Base-by-base conservation (phyloP, 2,329 filamentous ascomycete genomes). In the Penicillium palitans region DNA sequence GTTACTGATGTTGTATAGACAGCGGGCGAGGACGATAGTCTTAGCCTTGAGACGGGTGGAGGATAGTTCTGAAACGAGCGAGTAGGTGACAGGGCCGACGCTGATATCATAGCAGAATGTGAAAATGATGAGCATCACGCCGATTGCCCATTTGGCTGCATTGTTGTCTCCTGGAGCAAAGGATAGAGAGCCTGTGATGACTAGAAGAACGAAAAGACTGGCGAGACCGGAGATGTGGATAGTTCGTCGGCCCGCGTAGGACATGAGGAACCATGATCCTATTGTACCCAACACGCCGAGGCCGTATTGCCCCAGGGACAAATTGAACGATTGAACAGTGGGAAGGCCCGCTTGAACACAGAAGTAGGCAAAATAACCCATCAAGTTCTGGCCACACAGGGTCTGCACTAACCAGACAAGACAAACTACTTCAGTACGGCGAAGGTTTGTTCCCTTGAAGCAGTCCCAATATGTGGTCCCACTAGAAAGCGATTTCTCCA, bases 381-480 rank as follows among this genome's bases (percentile, higher is more conserved):
- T 83, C 57, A 87, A 79, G 29, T 84, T 84, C 60, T 84, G 83
- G 12, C 85, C 84, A 52, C 80, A 82, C 1, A 87, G 72, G 6
- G 85, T 84, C 67, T 88, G 85, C 2, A 84, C 84, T 9, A 81
- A 78, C 74, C 86, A 87, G 3, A 84, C 82, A 61, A 85, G 82
- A 57, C 81, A 83, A 15, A 84, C 80, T 62, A 87, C 84, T 70
- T 90, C 90, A 3, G 91, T 95, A 29, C 91, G 84, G 53, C 91
- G 87, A 47, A 88, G 79, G 69, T 96, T 87, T n/a, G 84, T 82
- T 12, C 90, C 90, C 71, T 83, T 87, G 82, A 96, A 95, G 77
- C 90, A 96, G 73, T 96, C 91, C 67, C 82, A 76, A 75, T 93
- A 96, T 44, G 81, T 85, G 3, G 89, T 84, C 33, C 90, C 90